A percentile compares a stretch with the other conserved stretches of the same genome.
These are phyloP conservation scores for Golubevia sp. DNA, from an alignment of 1,284 basidiomycete species.

Conservation along the genomic window DNA sequence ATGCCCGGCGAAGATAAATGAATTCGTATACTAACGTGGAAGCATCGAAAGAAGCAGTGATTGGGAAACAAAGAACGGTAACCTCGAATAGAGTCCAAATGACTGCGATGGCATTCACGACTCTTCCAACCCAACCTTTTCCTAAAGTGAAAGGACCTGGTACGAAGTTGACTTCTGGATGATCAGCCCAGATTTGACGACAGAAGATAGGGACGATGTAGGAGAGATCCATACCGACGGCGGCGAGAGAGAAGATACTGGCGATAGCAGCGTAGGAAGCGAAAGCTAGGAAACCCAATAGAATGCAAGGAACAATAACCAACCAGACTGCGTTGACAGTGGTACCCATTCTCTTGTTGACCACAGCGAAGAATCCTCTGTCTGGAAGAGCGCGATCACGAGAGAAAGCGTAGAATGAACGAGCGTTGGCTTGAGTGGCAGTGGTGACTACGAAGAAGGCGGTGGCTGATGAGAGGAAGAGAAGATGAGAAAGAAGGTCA, in stretches of 20 bases:
- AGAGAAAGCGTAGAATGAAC: conserved; percentile 86
- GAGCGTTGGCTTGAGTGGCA: conserved; percentile 80
- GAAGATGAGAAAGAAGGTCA: not conserved
- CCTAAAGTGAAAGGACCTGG: conserved; percentile 90
- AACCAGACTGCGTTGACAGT: conserved; percentile 83
- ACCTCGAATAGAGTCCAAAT: conserved; percentile 63
- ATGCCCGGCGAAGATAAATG: too few species aligned
- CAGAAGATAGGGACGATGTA: conserved; percentile 61
- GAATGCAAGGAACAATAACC: conserved; percentile 67
- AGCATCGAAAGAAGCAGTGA: conserved; percentile 41
- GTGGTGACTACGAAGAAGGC: conserved; percentile 63
- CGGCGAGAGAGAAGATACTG: conserved; percentile 65
- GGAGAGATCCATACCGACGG: conserved; percentile 82
- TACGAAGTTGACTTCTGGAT: conserved; percentile 80
- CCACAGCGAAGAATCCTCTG: conserved; percentile 75
- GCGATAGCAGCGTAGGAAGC: conserved; percentile 40
- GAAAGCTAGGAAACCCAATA: conserved; percentile 43
- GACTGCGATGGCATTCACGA: conserved; percentile 72
- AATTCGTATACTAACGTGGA: conserved; percentile 26
- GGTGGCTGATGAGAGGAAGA: too few species aligned
- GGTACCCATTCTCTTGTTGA: conserved; percentile 72
- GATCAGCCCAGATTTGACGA: conserved; percentile 73
- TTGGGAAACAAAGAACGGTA: conserved; percentile 27
- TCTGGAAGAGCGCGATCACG: conserved; percentile 84
- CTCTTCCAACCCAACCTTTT: conserved; percentile 71